Evolutionary conservation across 2,329 filamentous ascomycete species (phyloP), one percentile per base, ranked within the genome.

Genomic region (Septoria petroselini): DNA sequence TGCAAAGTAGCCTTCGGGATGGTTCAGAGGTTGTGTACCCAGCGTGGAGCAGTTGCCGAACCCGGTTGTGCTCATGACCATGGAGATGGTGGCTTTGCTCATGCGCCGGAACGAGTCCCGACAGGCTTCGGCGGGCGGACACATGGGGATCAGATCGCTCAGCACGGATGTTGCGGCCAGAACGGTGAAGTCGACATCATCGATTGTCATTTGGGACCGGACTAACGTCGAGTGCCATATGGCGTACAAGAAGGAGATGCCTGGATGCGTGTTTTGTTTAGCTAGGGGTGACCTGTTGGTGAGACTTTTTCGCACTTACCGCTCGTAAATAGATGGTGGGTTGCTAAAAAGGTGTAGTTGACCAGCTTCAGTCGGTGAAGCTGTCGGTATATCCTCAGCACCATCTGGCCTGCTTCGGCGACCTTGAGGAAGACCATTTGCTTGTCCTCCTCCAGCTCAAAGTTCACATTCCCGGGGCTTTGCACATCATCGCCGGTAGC

Each of bases 171-270:
- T 96, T 17, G 91, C 91, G 7, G 91, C 89, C 41, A 96, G 76
- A 7, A 97, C 88, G 0, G 91, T 97, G 62, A 95, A 95, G 67
- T 97, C 91, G n/a, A 97, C 90, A 67, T 97, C 91, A 63, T 97
- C 91, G 73, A 95, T 86, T 6, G 86, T 88, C 69, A 97, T 74
- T 49, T 88, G 83, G 67, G 86, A 90, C 62, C 91, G 82, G 41
- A 97, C 91, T 46, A 88, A 80, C 4, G 88, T 83, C 8, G 91
- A 96, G 70, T 97, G 91, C 91, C 91, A 97, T 50, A 97, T 93
- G 15, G 93, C 91, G 69, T 96, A 97, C 2, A 97, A 77, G 68
- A 96, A 97, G 18, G 91, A 95, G 52, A 97, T 84, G 41, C 81
- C 80, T 82, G 60, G n/a, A 38, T 2, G 25, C 12, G 25, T 52